phyloP scores from a whole-genome alignment of 1,284 basidiomycete species.

The Papiliotrema nemorosa region DNA sequence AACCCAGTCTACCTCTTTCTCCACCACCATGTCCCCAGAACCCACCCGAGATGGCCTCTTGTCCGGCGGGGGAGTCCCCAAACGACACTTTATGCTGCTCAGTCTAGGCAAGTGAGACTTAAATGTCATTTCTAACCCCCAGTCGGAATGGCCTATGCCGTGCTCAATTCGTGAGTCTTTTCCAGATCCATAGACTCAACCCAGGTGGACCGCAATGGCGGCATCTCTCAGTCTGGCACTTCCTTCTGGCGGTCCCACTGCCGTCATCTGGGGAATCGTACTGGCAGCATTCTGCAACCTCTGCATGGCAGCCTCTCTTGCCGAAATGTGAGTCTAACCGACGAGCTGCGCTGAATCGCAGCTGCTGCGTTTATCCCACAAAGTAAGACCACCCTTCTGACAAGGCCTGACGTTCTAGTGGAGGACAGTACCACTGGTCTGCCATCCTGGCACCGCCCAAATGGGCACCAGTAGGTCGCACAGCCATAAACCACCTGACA shows the following conservation, averaged over 20 bases:
- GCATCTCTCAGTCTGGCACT: constrained; percentile 23
- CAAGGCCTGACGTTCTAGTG: constrained; percentile 18
- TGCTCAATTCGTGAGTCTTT: constrained; percentile 9
- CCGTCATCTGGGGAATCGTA: constrained; percentile 44
- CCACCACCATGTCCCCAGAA: too few species aligned
- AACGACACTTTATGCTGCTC: constrained; percentile 3
- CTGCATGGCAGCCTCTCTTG: constrained; percentile 4
- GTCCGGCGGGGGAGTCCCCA: constrained; percentile 1
- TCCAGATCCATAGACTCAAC: not conserved
- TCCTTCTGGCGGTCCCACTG: constrained; percentile 37
- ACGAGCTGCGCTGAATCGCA: constrained; percentile 28
- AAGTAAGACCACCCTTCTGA: constrained; percentile 4
- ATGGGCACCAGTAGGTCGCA: constrained; percentile 27
- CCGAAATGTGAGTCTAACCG: constrained; percentile 16
- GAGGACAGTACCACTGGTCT: constrained; percentile 45
- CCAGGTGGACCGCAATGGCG: constrained; percentile 12
- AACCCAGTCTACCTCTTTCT: too few species aligned
- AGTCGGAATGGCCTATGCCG: constrained; percentile 13
- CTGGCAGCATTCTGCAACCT: constrained; percentile 3
- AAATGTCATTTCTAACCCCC: not conserved
- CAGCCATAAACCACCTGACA: constrained; percentile 18
- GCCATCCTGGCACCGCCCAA: constrained; percentile 8
- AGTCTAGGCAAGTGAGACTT: not conserved
- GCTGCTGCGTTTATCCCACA: constrained; percentile 5
- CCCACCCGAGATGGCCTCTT: constrained; percentile 2